Evolutionary conservation across 2,329 filamentous ascomycete genomes (phyloP).

Genomic region (Penicillium sp.): DNA sequence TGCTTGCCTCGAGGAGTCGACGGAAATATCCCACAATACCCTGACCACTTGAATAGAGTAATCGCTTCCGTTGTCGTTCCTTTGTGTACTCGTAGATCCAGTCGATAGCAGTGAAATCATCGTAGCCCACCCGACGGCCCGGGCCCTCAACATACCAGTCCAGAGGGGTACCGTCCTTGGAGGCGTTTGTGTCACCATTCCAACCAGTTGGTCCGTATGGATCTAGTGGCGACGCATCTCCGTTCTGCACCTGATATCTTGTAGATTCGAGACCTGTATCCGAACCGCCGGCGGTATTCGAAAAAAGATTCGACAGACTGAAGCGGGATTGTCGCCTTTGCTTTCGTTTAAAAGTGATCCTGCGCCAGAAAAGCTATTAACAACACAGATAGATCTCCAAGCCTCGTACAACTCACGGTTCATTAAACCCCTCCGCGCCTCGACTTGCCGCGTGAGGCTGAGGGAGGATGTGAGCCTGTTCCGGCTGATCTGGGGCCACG

Average conservation of each 20-base stretch:
- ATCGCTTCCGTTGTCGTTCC: conserved; percentile 80
- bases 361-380: conserved; percentile 14
- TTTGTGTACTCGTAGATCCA: conserved; percentile 99
- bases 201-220: conserved; percentile 18
- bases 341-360: conserved; percentile 44
- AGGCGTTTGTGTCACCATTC: conserved; percentile 24
- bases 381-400: not conserved
- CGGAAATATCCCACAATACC: conserved; percentile 68
- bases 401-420: conserved; percentile 29
- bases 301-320: conserved; percentile 39
- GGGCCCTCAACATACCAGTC: conserved; percentile 93
- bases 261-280: conserved; percentile 23
- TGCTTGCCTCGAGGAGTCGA: conserved; percentile 73
- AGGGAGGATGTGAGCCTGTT: conserved; percentile 11
- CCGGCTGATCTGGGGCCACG: conserved; percentile 9
- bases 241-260: conserved; percentile 25
- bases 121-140: conserved; percentile 85
- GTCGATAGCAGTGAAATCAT: conserved; percentile 94
- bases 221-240: conserved; percentile 25
- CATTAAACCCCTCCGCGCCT: conserved; percentile 27
- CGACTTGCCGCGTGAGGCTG: conserved; percentile 23
- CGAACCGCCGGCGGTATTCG: conserved; percentile 25
- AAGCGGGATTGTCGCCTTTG: conserved; percentile 38
- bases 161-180: conserved; percentile 40
- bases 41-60: conserved; percentile 62